phyloP scores from a whole-genome alignment of 2,329 filamentous ascomycete genomes.

The Xylaria sp. region DNA sequence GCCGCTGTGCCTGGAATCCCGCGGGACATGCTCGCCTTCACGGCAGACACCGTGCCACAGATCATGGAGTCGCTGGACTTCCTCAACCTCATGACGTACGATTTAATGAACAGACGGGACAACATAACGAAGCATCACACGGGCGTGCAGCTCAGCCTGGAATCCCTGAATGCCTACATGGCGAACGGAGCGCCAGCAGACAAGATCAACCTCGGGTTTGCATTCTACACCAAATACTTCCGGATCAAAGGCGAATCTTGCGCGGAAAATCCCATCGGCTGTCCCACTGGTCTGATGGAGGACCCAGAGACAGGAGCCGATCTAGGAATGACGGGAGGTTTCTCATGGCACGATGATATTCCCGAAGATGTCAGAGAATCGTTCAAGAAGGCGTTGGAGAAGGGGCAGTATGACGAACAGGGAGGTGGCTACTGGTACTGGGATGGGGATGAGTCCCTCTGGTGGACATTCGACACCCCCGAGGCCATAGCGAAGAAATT shows the following conservation, averaged over 20 bases:
- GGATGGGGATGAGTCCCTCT: slow-evolving; percentile 46
- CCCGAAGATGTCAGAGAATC: slow-evolving; percentile 46
- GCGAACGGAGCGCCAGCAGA: slow-evolving; percentile 63
- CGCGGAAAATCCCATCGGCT: slow-evolving; percentile 62
- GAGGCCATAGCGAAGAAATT: slow-evolving; percentile 47
- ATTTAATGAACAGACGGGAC: slow-evolving; percentile 79
- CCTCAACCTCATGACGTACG: slow-evolving; percentile 78
- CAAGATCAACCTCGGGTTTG: slow-evolving; percentile 73
- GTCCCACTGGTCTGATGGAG: slow-evolving; percentile 69
- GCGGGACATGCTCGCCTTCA: slow-evolving; percentile 76
- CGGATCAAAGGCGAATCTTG: slow-evolving; percentile 62
- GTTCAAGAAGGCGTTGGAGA: slow-evolving; percentile 41
- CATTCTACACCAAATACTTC: slow-evolving; percentile 78
- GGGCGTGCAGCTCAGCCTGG: slow-evolving; percentile 64
- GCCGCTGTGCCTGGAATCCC: slow-evolving; percentile 73
- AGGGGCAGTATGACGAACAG: slow-evolving; percentile 46
- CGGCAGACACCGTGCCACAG: slow-evolving; percentile 62
- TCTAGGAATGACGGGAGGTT: slow-evolving; percentile 57
- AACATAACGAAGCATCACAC: slow-evolving; percentile 72
- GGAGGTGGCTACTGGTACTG: slow-evolving; percentile 50
- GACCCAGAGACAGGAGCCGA: slow-evolving; percentile 68
- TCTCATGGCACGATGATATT: slow-evolving; percentile 48
- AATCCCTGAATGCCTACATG: slow-evolving; percentile 69
- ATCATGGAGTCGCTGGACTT: slow-evolving; percentile 72
- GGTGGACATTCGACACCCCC: slow-evolving; percentile 51